These are phyloP conservation scores for Starmerella vitae DNA, from an alignment of 805 yeast genomes.

Conservation along the genomic window DNA sequence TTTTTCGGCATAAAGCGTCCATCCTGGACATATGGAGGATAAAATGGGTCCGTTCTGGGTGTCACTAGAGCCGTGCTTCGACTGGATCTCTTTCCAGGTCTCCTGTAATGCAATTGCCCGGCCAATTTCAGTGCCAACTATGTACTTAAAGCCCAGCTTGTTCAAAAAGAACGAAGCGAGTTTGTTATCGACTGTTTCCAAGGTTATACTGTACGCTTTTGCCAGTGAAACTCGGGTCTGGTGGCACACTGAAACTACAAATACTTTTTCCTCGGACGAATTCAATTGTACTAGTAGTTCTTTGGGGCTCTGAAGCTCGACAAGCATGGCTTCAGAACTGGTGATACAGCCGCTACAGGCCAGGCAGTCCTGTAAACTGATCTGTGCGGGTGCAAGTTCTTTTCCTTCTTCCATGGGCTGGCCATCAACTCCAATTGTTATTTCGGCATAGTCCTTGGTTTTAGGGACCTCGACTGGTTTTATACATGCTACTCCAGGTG, in stretches of 20 bases:
- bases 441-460: conserved; percentile 32
- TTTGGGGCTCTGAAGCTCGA: conserved; percentile 78
- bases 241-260: conserved; percentile 71
- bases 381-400: conserved; percentile 53
- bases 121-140: conserved; percentile 79
- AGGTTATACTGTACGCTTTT: conserved; percentile 41
- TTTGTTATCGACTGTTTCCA: conserved; percentile 47
- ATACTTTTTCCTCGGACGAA: conserved; percentile 26
- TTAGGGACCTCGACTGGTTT: conserved; percentile 54
- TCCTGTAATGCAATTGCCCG: conserved; percentile 47
- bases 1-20: conserved; percentile 91
- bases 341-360: conserved; percentile 98
- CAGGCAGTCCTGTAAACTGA: conserved; percentile 79
- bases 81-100: conserved; percentile 36
- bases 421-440: conserved; percentile 46
- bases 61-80: conserved; percentile 18
- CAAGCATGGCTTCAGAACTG: conserved; percentile 87
- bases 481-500: conserved; percentile 89
- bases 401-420: conserved; percentile 56
- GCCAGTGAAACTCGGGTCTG: conserved; percentile 78
- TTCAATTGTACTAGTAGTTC: conserved; percentile 53
- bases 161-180: conserved; percentile 45
- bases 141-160: conserved; percentile 52
- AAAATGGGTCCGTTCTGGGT: conserved; percentile 36
- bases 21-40: conserved; percentile 83